Conservation (phyloP, 2,329 filamentous ascomycete genomes). For the Clonostachys byssicola region DNA sequence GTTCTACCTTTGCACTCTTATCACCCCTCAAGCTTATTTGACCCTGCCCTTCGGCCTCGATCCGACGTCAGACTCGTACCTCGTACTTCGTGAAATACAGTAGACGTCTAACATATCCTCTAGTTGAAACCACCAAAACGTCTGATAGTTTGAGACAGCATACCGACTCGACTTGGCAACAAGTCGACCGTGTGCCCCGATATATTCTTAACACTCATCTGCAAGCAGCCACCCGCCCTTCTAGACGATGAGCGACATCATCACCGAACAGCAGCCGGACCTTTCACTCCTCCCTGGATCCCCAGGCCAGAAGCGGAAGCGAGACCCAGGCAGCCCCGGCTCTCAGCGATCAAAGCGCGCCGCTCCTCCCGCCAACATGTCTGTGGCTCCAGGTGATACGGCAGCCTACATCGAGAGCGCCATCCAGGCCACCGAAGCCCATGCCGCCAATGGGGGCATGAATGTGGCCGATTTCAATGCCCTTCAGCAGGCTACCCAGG, state of each 20-base stretch:
- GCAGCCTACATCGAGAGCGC: conserved; percentile 51
- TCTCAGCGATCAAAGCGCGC: conserved; percentile 43
- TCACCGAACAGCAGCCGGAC: conserved; percentile 41
- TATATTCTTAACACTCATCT: background rate
- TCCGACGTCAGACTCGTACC: too few relatives aligned
- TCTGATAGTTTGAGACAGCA: background rate
- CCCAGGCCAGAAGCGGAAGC: conserved; percentile 52
- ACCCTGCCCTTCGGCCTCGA: too few relatives aligned
- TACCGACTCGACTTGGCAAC: background rate
- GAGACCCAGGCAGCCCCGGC: conserved; percentile 44
- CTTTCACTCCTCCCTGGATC: conserved; percentile 33
- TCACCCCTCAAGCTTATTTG: too few relatives aligned
- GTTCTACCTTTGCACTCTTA: too few relatives aligned
- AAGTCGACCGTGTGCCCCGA: background rate
- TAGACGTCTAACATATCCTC: background rate
- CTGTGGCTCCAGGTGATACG: conserved; percentile 33
- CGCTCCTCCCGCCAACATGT: conserved; percentile 38
- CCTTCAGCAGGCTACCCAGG: conserved; percentile 47
- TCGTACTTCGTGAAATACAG: too few relatives aligned
- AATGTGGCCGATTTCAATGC: conserved; percentile 52
- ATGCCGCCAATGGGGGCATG: conserved; percentile 31
- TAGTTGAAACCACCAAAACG: background rate
- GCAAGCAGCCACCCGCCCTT: background rate
- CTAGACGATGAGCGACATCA: conserved; percentile 39
- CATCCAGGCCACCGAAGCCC: conserved; percentile 34